Conservation (phyloP, 2,329 filamentous ascomycete genomes). For the Tolypocladium ovalisporum region DNA sequence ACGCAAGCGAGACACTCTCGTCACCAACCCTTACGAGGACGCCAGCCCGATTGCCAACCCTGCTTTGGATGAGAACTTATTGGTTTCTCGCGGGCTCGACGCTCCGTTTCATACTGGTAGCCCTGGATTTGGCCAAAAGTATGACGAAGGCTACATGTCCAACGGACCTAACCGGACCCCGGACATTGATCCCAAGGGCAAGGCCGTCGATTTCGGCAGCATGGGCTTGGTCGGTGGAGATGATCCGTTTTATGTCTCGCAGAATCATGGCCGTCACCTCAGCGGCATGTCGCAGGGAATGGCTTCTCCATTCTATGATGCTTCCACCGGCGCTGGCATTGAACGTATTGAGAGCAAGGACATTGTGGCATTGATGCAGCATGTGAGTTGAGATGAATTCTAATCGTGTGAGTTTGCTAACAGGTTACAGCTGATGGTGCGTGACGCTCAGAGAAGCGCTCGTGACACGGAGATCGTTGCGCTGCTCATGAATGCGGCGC, state of each 20-base stretch:
- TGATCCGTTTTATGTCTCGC: constrained; percentile 56
- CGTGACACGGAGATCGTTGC: constrained; percentile 94
- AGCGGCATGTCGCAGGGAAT: constrained; percentile 91
- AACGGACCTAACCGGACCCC: constrained; percentile 49
- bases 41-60: constrained; percentile 51
- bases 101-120: constrained; percentile 42
- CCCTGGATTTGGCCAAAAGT: constrained; percentile 47
- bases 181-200: constrained; percentile 41
- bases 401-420: constrained; percentile 11
- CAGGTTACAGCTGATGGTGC: constrained; percentile 63
- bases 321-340: constrained; percentile 74
- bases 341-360: constrained; percentile 93
- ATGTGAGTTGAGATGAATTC: constrained; percentile 40
- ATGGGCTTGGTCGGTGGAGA: constrained; percentile 36
- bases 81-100: constrained; percentile 27
- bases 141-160: constrained; percentile 87
- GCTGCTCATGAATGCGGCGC: constrained; percentile 82
- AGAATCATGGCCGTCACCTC: constrained; percentile 53
- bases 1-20: constrained; percentile 52
- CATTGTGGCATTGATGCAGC: constrained; percentile 95
- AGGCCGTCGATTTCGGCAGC: constrained; percentile 41
- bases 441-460: constrained; percentile 91
- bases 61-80: constrained; percentile 37
- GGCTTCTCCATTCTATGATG: constrained; percentile 80
- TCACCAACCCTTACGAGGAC: constrained; percentile 58